Conservation (phyloP, 2,329 filamentous ascomycete genomes). For the Stagonosporopsis cucurbitacearum region DNA sequence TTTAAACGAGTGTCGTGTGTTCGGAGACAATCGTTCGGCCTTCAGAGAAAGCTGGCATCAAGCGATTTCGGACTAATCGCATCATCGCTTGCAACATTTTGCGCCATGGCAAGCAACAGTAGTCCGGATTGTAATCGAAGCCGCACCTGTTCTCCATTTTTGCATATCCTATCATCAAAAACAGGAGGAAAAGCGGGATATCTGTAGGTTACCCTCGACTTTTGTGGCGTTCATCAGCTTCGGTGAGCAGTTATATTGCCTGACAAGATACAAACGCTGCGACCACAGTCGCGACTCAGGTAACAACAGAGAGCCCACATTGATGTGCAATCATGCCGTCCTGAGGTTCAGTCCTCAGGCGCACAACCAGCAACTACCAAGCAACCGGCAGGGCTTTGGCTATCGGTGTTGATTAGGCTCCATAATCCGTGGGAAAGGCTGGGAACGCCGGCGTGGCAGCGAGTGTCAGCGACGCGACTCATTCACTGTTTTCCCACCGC, state of each 20-base stretch:
- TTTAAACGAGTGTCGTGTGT: background rate
- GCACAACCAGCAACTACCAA: background rate
- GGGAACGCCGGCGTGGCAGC: no score
- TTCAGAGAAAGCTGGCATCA: background rate
- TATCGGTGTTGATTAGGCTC: background rate
- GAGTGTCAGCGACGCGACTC: background rate
- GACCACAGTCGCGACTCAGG: background rate
- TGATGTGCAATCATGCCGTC: background rate
- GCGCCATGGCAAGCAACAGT: background rate
- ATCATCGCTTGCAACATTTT: background rate
- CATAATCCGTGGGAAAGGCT: background rate
- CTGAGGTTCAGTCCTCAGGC: background rate
- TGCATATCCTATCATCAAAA: background rate
- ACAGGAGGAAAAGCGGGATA: no score
- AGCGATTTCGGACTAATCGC: slow-evolving; percentile 11
- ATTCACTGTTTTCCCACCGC: background rate
- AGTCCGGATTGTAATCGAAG: background rate
- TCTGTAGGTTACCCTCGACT: background rate
- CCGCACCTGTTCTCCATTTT: background rate
- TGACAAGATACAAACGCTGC: background rate
- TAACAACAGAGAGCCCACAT: background rate
- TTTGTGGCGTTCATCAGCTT: background rate
- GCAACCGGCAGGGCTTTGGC: background rate
- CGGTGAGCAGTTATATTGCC: background rate
- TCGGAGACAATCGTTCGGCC: background rate